Percentiles rank a stretch among this genome's conserved stretches.
Evolutionary conservation across 495 filamentous ascomycete species (phyloP).

Genomic region (Podospora comata): DNA sequence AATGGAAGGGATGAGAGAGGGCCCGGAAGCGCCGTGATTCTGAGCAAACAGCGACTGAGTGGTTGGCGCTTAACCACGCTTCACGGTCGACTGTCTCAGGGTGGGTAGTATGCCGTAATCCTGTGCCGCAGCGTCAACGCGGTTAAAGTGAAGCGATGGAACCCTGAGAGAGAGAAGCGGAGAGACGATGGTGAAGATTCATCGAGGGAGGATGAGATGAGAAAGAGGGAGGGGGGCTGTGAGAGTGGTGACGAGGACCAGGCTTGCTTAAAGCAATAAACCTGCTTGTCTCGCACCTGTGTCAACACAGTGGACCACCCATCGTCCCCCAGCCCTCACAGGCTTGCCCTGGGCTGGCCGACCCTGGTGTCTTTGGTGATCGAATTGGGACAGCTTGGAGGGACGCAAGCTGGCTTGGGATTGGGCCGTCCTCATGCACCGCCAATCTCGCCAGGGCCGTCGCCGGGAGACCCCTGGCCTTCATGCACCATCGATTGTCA

Average conservation of each 20-base stretch:
- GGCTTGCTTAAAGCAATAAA: conserved; percentile 22
- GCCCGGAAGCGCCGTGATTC: conserved; percentile 38
- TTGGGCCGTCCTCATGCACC: conserved; percentile 34
- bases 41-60: conserved; percentile 24
- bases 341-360: neutral
- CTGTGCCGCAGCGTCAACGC: conserved; percentile 15
- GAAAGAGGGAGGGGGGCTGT: neutral
- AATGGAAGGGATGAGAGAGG: conserved; percentile 27
- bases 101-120: conserved; percentile 11
- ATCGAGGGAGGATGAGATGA: conserved; percentile 3
- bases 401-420: conserved; percentile 26
- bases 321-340: neutral
- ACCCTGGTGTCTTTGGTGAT: neutral
- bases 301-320: conserved; percentile 2
- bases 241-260: neutral
- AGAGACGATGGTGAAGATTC: neutral
- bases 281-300: neutral
- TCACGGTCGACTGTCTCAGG: neutral
- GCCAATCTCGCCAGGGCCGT: conserved; percentile 37
- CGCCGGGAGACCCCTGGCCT: conserved; percentile 22
- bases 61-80: conserved; percentile 35
- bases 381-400: neutral
- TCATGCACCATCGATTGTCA: conserved; percentile 26
- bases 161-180: neutral
- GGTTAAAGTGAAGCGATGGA: conserved; percentile 5